Evolutionary conservation across 768 basidiomycete genomes (phyloP), one percentile per base, ranked within the genome.

Genomic region (Flagelloscypha sp.): DNA sequence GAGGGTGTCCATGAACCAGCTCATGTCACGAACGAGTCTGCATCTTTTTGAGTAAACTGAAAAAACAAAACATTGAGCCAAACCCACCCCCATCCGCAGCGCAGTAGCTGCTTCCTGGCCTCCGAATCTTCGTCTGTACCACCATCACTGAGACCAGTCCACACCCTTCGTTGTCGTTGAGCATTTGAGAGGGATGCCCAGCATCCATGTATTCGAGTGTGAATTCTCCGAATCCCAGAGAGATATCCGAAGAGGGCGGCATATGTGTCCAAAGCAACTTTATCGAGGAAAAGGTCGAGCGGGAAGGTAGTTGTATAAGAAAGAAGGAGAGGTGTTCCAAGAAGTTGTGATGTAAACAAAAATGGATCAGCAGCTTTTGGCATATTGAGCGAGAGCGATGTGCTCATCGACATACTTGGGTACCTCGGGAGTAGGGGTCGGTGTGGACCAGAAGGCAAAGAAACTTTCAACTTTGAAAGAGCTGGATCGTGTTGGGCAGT

Each of bases 11-110:
- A 94, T 62, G 52, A 92, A 93, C 87, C 88, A 93, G 27, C 78
- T 73, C 89, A 93, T 90, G 49, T 84, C 77, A 48, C 87, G 62
- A 6, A 90, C 81, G 20, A 83, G 72, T 1, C n/a, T n/a, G n/a
- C n/a, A n/a, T n/a, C n/a, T n/a, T n/a, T n/a, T n/a, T n/a, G n/a
- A n/a, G n/a, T n/a, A n/a, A n/a, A n/a, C n/a, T n/a, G n/a, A n/a
- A n/a, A n/a, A n/a, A n/a, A n/a, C n/a, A n/a, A n/a, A n/a, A n/a
- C n/a, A n/a, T n/a, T n/a, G n/a, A n/a, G n/a, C n/a, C n/a, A n/a
- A n/a, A n/a, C n/a, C n/a, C n/a, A n/a, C n/a, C 86, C 87, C 90
- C 90, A 95, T 2, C 83, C 81, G 41, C 77, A 80, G 39, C 89
- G 68, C 38, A 87, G 62, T 13, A 89, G 66, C 33, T 65, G 65